Conservation (phyloP, 352 stramenopile genomes). For the Globisporangium irregulare region DNA sequence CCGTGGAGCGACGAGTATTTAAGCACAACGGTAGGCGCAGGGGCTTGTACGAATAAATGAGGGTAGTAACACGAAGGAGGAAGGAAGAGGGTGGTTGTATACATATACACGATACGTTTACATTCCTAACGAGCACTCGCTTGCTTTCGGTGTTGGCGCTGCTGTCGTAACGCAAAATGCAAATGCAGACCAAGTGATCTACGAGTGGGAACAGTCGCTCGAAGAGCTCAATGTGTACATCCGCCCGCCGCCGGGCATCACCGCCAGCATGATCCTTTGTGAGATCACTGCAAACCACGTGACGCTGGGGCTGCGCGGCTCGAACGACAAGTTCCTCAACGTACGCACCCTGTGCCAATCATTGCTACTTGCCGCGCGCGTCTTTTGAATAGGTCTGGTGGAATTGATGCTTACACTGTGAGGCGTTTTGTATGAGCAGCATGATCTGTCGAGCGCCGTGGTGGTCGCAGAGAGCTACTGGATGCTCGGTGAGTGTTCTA, state of each 20-base stretch:
- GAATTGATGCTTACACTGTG: background rate
- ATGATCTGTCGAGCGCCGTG: constrained; percentile 90
- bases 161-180: constrained; percentile 16
- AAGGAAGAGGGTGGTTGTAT: background rate
- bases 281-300: constrained; percentile 90
- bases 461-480: constrained; percentile 95
- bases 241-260: constrained; percentile 81
- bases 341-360: constrained; percentile 23
- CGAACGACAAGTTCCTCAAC: constrained; percentile 92
- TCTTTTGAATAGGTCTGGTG: background rate
- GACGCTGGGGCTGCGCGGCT: constrained; percentile 86
- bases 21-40: constrained; percentile 57
- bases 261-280: constrained; percentile 80
- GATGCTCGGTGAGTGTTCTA: constrained; percentile 81
- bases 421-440: constrained; percentile 36
- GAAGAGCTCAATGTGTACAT: constrained; percentile 97
- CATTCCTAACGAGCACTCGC: background rate
- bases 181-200: constrained; percentile 76
- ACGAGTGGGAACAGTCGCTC: constrained; percentile 97
- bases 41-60: constrained; percentile 11
- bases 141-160: background rate
- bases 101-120: constrained; percentile 6
- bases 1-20: constrained; percentile 50
- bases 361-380: background rate
- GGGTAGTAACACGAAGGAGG: background rate